phyloP scores from a whole-genome alignment of 805 yeast genomes.

The Yamadazyma phyllophila region DNA sequence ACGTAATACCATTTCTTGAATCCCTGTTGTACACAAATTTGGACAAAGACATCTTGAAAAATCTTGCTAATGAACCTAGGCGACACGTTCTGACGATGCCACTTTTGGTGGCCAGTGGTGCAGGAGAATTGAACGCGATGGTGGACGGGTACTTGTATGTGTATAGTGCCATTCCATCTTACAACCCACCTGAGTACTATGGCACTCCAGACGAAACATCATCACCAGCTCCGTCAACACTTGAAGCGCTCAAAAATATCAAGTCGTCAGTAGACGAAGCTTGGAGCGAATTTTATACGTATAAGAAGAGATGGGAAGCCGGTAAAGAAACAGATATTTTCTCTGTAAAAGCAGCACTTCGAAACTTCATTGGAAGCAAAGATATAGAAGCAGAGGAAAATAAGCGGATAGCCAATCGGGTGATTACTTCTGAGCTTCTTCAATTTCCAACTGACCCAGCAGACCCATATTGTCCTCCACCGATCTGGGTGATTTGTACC shows the following conservation, averaged over 20 bases:
- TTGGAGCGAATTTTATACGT: slow-evolving; percentile 64
- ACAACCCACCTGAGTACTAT: slow-evolving; percentile 58
- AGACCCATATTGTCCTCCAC: slow-evolving; percentile 50
- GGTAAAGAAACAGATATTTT: slow-evolving; percentile 70
- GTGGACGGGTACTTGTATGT: slow-evolving; percentile 73
- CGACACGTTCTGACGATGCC: slow-evolving; percentile 64
- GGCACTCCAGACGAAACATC: neutral
- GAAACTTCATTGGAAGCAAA: slow-evolving; percentile 53
- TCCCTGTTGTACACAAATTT: slow-evolving; percentile 63
- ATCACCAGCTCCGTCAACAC: slow-evolving; percentile 2
- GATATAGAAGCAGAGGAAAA: slow-evolving; percentile 21
- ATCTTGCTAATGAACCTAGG: slow-evolving; percentile 62
- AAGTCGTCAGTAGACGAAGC: slow-evolving; percentile 64
- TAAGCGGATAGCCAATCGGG: slow-evolving; percentile 24
- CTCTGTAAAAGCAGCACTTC: slow-evolving; percentile 56
- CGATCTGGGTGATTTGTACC: slow-evolving; percentile 66
- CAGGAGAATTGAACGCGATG: slow-evolving; percentile 70
- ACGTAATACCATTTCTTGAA: slow-evolving; percentile 73
- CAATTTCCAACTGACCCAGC: slow-evolving; percentile 32
- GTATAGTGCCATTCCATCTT: slow-evolving; percentile 66
- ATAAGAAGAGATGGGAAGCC: slow-evolving; percentile 53
- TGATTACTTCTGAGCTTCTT: slow-evolving; percentile 16
- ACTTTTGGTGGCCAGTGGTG: slow-evolving; percentile 72
- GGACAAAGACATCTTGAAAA: slow-evolving; percentile 56
- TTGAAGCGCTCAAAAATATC: slow-evolving; percentile 25